Evolutionary conservation across 306 rosid species (phyloP).

Genomic region (Gynostemma pentaphyllum): DNA sequence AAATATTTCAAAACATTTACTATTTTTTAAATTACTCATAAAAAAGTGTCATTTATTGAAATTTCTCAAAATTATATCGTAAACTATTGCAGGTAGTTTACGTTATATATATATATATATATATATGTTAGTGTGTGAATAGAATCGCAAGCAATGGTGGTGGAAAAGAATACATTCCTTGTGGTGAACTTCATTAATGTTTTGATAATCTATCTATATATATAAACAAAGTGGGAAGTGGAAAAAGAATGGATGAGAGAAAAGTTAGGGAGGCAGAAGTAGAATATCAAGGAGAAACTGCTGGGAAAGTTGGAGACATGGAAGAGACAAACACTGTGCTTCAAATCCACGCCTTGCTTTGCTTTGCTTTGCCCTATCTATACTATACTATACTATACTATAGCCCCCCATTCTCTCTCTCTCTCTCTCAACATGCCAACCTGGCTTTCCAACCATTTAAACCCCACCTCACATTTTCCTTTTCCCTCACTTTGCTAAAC

Average conservation of each 20-base stretch:
- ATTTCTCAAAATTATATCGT: no score
- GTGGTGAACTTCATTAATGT: background rate
- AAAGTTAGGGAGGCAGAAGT: conserved; percentile 1
- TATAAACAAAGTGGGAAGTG: background rate
- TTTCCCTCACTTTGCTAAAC: conserved; percentile 1
- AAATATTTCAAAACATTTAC: no score
- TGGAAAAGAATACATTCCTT: background rate
- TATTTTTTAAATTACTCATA: no score
- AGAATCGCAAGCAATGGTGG: background rate
- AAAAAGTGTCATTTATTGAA: no score
- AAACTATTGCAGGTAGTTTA: no score
- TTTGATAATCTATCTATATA: no score
- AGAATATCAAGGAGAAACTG: conserved; percentile 42
- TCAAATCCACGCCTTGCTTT: conserved; percentile 56
- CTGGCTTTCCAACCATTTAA: conserved; percentile 32
- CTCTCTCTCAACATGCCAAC: conserved; percentile 23
- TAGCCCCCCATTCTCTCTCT: conserved; percentile 1
- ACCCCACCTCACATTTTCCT: conserved; percentile 28
- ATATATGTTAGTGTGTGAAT: background rate
- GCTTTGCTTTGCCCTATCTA: conserved; percentile 24
- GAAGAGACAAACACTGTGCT: conserved; percentile 41
- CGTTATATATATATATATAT: no score
- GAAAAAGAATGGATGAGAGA: conserved; percentile 3
- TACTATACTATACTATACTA: conserved; percentile 10
- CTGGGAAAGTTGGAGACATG: conserved; percentile 48